Base-by-base conservation (phyloP, 148 eudicot species). In the Persicaria tinctoria region DNA sequence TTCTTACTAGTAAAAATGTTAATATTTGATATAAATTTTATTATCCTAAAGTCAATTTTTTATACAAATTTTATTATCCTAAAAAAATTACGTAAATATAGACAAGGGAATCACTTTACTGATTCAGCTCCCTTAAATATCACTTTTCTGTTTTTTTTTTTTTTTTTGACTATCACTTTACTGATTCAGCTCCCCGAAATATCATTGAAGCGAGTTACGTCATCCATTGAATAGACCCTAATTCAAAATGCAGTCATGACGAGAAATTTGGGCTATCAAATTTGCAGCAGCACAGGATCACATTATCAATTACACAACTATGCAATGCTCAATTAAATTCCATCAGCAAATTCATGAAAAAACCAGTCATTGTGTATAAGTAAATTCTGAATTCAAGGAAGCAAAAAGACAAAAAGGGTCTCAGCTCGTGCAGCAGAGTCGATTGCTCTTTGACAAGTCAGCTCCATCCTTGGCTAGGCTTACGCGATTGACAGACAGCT, bases 401-500 rank as follows among this genome's bases (percentile, higher is more conserved):
- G 27, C 68, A 14, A 14, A 53, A 53, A 32, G 41, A 32, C 2
- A 32, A 23, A 57, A 9, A 8, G 27, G 60, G 27, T 53, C 51
- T 87, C 77, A 88, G 66, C 80, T 78, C 18, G 88, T 87, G 78
- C 96, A 91, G 74, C 96, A 87, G n/a, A 83, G 70, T 71, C 82
- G 84, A 54, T 81, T 82, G 32, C 83, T 84, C 76, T 85, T 89
- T 1, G 87, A 81, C 54, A 71, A 50, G 63, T 83, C 85, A 1
- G 87, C 75, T 0, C 87, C 87, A 32, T 85, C 86, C 32, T 82
- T 84, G 18, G 84, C 79, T 0, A 89, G 83, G 70, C 76, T 89
- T 8, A 91, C 88, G 0, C 97, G 85, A 80, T 89, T 87, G 66
- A 80, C 88, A 14, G 93, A 87, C 51, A 91, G 74, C 73, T 91